Percentiles rank a stretch among this genome's conserved stretches.
Evolutionary conservation across 441 rosid species (phyloP).

Genomic region (Jatropha podagrica): DNA sequence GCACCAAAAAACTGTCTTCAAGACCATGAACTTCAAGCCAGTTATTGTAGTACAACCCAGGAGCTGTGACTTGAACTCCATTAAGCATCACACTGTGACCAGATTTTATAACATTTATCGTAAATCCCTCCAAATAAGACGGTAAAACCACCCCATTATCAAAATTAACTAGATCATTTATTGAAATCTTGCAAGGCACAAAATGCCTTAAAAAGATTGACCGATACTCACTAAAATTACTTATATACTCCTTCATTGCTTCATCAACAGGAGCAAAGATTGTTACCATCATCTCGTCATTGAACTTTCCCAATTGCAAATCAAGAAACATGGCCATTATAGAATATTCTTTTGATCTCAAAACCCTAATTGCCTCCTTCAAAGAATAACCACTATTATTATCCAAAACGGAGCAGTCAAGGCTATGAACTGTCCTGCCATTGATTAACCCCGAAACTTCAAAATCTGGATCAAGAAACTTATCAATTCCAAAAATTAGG

Average conservation of each 20-base stretch:
- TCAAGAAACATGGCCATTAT: constrained; percentile 43
- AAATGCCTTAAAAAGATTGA: constrained; percentile 35
- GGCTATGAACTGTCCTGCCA: background rate
- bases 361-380: constrained; percentile 16
- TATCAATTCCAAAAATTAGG: constrained; percentile 35
- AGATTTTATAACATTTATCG: constrained; percentile 18
- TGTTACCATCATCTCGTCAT: constrained; percentile 24
- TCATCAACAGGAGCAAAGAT: constrained; percentile 41
- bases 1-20: constrained; percentile 10
- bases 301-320: constrained; percentile 31
- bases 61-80: constrained; percentile 24
- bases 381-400: constrained; percentile 11
- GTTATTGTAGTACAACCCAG: constrained; percentile 22
- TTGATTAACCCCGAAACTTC: background rate
- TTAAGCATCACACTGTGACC: constrained; percentile 16
- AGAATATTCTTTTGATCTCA: constrained; percentile 35
- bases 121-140: constrained; percentile 29
- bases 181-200: constrained; percentile 32
- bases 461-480: constrained; percentile 38
- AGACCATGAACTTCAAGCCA: constrained; percentile 45
- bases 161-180: constrained; percentile 23
- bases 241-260: background rate
- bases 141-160: constrained; percentile 21
- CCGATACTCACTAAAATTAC: constrained; percentile 18
- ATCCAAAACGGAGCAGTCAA: constrained; percentile 14